phyloP scores from a whole-genome alignment of 2,329 filamentous ascomycete genomes.

The Acrocalymma vagum region DNA sequence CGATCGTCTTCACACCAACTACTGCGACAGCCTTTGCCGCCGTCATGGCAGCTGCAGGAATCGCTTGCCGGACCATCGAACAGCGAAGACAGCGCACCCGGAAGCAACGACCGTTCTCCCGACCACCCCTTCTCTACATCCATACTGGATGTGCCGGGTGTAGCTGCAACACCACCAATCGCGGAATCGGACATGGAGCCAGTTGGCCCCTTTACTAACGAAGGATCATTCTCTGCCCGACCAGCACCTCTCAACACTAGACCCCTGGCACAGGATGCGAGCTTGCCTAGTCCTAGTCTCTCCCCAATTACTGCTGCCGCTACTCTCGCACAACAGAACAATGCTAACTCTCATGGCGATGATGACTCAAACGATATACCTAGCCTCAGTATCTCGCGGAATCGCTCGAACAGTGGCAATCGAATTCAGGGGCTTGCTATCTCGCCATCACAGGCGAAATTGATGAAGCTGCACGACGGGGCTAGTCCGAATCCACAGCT shows the following conservation, averaged over 20 bases:
- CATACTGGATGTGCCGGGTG: constrained; percentile 52
- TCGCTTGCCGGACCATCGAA: constrained; percentile 32
- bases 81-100: constrained; percentile 17
- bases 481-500: constrained; percentile 42
- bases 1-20: constrained; percentile 27
- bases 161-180: constrained; percentile 78
- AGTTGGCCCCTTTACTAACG: constrained; percentile 54
- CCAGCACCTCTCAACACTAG: constrained; percentile 69
- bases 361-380: constrained; percentile 47
- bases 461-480: constrained; percentile 22
- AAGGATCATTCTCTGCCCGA: constrained; percentile 31
- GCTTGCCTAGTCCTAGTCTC: constrained; percentile 90
- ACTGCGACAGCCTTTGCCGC: constrained; percentile 17
- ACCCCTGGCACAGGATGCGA: constrained; percentile 84
- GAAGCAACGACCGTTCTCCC: constrained; percentile 20
- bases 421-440: constrained; percentile 22
- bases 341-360: constrained; percentile 35
- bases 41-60: constrained; percentile 36
- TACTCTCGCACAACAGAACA: constrained; percentile 54
- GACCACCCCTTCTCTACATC: constrained; percentile 34
- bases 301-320: constrained; percentile 89
- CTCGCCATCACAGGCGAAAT: constrained; percentile 28
- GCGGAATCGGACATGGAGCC: constrained; percentile 75
- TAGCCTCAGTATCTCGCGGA: constrained; percentile 44
- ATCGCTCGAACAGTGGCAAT: constrained; percentile 14